Evolutionary conservation across 257 asterid species (phyloP), one percentile per base, ranked within the genome.

Genomic region (Vinca minor): DNA sequence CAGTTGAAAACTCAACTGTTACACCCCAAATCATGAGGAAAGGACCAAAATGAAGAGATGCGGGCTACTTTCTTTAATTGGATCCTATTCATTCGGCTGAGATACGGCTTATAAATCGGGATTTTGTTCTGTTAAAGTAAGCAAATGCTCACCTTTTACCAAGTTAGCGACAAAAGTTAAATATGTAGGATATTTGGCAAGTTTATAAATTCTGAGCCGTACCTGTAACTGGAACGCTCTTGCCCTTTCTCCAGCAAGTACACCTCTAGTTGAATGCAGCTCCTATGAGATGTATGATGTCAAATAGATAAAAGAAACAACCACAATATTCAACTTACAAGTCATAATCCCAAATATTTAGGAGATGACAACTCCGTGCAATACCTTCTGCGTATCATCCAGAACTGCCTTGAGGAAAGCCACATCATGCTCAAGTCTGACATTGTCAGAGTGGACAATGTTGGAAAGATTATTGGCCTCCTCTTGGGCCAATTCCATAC

Each of bases 211-310:
- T n/a, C n/a, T n/a, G n/a, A n/a, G n/a, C n/a, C n/a, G n/a, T 82
- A 92, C 98, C 96, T 93, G 97, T 60, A 93, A 79, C 71, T 93
- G 98, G 79, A 85, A 89, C 17, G 97, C 96, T 77, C 98, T 80
- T 69, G 88, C 89, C 14, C 96, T 84, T 74, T 93, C 98, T 70
- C 96, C 97, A 46, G 86, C 84, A 68, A 93, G 94, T 68, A 87
- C 87, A 54, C 91, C 97, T 78, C 97, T 84, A 57, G 98, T 93
- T 10, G 98, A 85, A 79, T 89, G 95, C 73, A 93, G 89, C 69
- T 93, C 98, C 98, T 93, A 73, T 68, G 64, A 34, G n/a, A 55
- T n/a, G 44, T 20, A 21, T n/a, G n/a, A n/a, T n/a, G n/a, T n/a
- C n/a, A n/a, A n/a, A n/a, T n/a, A n/a, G n/a, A n/a, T n/a, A n/a